Base-by-base conservation (phyloP, 2,329 filamentous ascomycete species). In the Fusarium poae region DNA sequence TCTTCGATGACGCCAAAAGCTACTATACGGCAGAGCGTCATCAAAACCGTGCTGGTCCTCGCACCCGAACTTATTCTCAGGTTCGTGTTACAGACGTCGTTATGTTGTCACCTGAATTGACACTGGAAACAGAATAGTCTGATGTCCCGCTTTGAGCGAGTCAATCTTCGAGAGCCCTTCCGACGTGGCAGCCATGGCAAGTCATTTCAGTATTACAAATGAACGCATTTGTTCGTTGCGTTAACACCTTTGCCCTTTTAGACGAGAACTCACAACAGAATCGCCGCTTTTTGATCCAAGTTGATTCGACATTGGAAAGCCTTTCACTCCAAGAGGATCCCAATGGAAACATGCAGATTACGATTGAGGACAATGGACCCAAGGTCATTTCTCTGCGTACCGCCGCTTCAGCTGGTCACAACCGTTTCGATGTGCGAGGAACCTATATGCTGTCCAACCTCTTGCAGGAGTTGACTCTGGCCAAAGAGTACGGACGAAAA, bases 371-470 rank as follows among this genome's bases (percentile, higher is more conserved):
- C 81, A 87, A 88, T 68, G 96, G 96, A 0, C 95, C 96, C 50
- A 99, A 98, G 86, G 91, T 93, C 45, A 86, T 97, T 56, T 91
- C 92, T 37, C 83, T 98, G 37, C 92, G 93, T 68, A 97, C 95
- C 5, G 91, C 92, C 29, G 91, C 88, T 23, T 97, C 94, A 35
- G 93, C 92, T 72, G 95, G 94, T 42, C 89, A 92, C 82, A 95
- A 94, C 76, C 89, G 90, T 68, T 94, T 95, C 79, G 94, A 98
- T 77, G 88, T 99, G 66, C 92, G 95, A 70, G 96, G 96, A 74
- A 98, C 93, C 32, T 99, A 99, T 80, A 97, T 97, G 91, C 87
- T 99, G 62, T 97, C 95, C 67, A 99, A 98, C 78, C 88, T 98
- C 45, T 85, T 98, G 40, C 96, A 99, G 80, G 96, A 99, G 81